Percentiles rank a stretch among this genome's conserved stretches.
Conservation (phyloP, 2,329 filamentous ascomycete species). For the Annulohypoxylon truncatum region DNA sequence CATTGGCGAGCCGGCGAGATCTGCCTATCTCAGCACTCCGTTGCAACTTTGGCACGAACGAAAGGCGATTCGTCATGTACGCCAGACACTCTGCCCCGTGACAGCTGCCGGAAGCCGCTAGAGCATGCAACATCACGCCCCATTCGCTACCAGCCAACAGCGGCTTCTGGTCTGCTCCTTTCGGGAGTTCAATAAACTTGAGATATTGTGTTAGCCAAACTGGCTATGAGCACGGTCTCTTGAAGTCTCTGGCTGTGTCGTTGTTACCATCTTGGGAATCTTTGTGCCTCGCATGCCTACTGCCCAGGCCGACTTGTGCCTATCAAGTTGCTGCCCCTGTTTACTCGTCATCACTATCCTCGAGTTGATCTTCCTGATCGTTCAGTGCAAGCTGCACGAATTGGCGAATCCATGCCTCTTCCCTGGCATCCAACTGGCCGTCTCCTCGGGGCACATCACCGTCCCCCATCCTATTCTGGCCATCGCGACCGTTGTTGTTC, state of each 20-base stretch:
- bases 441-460: slow-evolving; percentile 38
- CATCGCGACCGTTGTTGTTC: slow-evolving; percentile 40
- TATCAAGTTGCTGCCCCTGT: slow-evolving; percentile 28
- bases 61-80: slow-evolving; percentile 36
- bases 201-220: slow-evolving; percentile 33
- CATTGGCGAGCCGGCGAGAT: slow-evolving; percentile 40
- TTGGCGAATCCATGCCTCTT: slow-evolving; percentile 65
- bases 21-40: slow-evolving; percentile 41
- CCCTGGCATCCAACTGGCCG: slow-evolving; percentile 57
- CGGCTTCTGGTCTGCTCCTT: slow-evolving; percentile 38
- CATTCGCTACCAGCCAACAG: slow-evolving; percentile 39
- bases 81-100: slow-evolving; percentile 35
- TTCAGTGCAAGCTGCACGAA: slow-evolving; percentile 66
- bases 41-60: slow-evolving; percentile 34
- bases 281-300: slow-evolving; percentile 38
- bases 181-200: slow-evolving; percentile 43
- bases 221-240: slow-evolving; percentile 29
- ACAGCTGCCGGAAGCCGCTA: slow-evolving; percentile 47
- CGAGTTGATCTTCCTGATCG: slow-evolving; percentile 62
- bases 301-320: slow-evolving; percentile 32
- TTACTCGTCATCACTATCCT: slow-evolving; percentile 57
- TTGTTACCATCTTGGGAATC: slow-evolving; percentile 44
- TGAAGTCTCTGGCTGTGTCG: slow-evolving; percentile 27
- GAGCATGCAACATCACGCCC: slow-evolving; percentile 39
- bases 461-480: slow-evolving; percentile 39